phyloP scores from a whole-genome alignment of 768 basidiomycete genomes.

The Crassisporium funariophilum region DNA sequence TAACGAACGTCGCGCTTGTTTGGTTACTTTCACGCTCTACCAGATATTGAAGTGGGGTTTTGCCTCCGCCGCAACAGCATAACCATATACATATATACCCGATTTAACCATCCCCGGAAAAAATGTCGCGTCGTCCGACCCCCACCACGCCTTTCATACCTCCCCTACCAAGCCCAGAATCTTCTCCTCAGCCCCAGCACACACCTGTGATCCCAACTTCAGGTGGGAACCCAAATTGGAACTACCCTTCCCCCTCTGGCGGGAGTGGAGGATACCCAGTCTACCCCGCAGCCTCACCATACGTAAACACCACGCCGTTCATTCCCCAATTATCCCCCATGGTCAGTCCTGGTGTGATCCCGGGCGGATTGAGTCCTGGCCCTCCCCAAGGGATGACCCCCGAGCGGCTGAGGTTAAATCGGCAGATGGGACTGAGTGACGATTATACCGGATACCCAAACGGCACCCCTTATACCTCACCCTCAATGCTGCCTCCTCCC shows the following conservation, averaged over 20 bases:
- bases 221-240: neutral
- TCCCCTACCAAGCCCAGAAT: neutral
- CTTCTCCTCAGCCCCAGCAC: neutral
- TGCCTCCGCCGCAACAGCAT: no score
- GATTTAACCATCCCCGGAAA: no score
- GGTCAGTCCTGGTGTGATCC: conserved; percentile 11
- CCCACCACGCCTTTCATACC: neutral
- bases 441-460: conserved; percentile 37
- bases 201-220: neutral
- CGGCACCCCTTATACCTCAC: conserved; percentile 18
- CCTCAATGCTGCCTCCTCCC: conserved; percentile 14
- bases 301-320: conserved; percentile 28
- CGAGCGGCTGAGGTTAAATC: neutral
- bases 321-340: conserved; percentile 27
- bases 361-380: neutral
- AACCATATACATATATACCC: no score
- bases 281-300: conserved; percentile 19
- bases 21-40: no score
- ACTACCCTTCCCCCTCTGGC: neutral
- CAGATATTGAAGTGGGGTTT: no score
- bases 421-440: conserved; percentile 22
- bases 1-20: no score
- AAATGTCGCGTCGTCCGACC: no score
- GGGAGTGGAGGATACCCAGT: conserved; percentile 6
- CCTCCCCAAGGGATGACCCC: neutral